Base-by-base conservation (phyloP, 2,329 filamentous ascomycete genomes). In the Sclerotinia subarctica region DNA sequence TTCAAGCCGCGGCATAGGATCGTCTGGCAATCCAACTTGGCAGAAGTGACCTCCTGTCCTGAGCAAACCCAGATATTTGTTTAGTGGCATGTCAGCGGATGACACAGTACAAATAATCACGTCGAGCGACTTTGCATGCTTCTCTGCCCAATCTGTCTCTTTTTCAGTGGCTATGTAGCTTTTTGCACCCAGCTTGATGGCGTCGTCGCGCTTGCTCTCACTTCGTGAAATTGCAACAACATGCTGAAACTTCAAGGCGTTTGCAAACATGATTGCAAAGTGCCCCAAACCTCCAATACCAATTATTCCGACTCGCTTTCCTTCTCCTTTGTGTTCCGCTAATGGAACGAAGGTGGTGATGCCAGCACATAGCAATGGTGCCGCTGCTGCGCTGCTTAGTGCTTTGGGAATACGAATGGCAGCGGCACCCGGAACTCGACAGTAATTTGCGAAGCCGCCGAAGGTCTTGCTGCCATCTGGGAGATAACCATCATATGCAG, bases 311-410 rank as follows among this genome's bases (percentile, higher is more conserved):
- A 94, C 89, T 7, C 79, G 82, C 77, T 90, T 91, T 8, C 90
- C 91, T 0, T 89, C 88, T 0, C 91, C 91, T 44, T 86, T 83
- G 47, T 90, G 87, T 42, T 89, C 84, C 63, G 84, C 84, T 24
- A 95, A 79, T 0, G 92, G 91, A 6, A 85, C 84, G 76, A 86
- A 95, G 0, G 90, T 85, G 0, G 92, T 95, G 66, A 94, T 83
- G 1, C 92, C 91, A 1, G 88, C 92, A 75, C 92, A 94, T 32
- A 94, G 82, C 81, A 94, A 87, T 1, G 91, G 91, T 1, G 90
- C 85, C 0, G 82, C 83, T 1, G 80, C 76, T 42, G 83, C 81
- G 0, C 81, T 81, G 11, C 81, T 77, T 13, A 88, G 77, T 0
- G 75, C 77, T 19, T 86, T 83, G 0, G 85, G 85, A 53, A 88